Evolutionary conservation across 805 yeast genomes (phyloP).

Genomic region (Ogataea methylovora): DNA sequence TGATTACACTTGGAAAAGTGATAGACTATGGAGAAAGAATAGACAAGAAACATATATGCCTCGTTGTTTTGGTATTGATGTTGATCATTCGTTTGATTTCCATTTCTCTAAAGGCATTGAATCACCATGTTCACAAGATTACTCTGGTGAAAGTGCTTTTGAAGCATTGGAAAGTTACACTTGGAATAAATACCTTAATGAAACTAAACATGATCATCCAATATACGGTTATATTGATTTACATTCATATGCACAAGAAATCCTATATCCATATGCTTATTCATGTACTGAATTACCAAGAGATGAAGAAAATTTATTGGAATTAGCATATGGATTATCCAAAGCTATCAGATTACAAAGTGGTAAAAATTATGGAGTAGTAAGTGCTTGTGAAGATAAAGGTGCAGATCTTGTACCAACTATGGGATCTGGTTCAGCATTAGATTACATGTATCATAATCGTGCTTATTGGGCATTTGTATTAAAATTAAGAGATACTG

Average conservation of each 20-base stretch:
- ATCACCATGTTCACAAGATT: conserved; percentile 77
- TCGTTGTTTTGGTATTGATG: conserved; percentile 74
- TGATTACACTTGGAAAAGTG: conserved; percentile 70
- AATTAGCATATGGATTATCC: conserved; percentile 72
- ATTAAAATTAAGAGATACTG: conserved; percentile 72
- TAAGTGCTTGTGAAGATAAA: conserved; percentile 73
- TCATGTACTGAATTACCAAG: conserved; percentile 68
- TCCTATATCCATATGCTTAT: conserved; percentile 76
- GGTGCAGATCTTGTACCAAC: conserved; percentile 70
- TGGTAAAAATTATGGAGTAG: conserved; percentile 61
- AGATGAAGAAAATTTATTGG: conserved; percentile 74
- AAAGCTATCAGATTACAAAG: conserved; percentile 60
- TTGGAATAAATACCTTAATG: conserved; percentile 39
- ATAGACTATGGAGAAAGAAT: conserved; percentile 85
- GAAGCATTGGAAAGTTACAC: conserved; percentile 54
- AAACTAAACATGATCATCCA: conserved; percentile 45
- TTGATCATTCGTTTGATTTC: conserved; percentile 75
- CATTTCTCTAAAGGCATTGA: conserved; percentile 59
- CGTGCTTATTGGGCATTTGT: conserved; percentile 82
- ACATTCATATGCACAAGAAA: conserved; percentile 81
- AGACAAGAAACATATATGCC: conserved; percentile 66
- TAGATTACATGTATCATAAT: conserved; percentile 80
- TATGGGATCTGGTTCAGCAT: conserved; percentile 70
- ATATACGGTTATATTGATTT: conserved; percentile 75
- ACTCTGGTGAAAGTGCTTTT: conserved; percentile 67